Percentiles rank a stretch among this genome's conserved stretches.
Evolutionary conservation across 148 eudicot genomes (phyloP).

Genomic region (Pouteria glomerata): DNA sequence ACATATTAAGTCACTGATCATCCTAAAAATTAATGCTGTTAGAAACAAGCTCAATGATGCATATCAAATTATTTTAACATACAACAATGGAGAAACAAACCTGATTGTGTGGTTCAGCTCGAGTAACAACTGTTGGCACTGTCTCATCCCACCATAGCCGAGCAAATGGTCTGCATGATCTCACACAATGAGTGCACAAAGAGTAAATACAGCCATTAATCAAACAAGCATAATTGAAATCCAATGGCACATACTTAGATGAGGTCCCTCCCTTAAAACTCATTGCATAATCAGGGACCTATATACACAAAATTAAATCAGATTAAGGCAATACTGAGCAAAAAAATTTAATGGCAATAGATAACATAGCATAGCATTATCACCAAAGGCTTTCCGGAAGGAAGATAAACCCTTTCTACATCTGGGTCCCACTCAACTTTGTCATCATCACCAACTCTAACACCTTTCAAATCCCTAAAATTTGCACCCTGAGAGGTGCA

Average conservation of each 20-base stretch:
- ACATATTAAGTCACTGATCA: no score
- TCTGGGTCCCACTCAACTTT: constrained; percentile 62
- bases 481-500: constrained; percentile 75
- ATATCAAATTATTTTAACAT: no score
- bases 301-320: constrained; percentile 7
- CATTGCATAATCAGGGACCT: constrained; percentile 90
- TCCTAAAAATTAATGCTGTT: no score
- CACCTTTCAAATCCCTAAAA: constrained; percentile 67
- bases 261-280: constrained; percentile 53
- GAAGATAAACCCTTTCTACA: constrained; percentile 35
- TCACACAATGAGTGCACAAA: not conserved
- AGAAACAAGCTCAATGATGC: no score
- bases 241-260: constrained; percentile 48
- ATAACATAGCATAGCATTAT: not conserved
- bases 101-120: constrained; percentile 95
- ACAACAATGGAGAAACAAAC: constrained; percentile 15
- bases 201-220: not conserved
- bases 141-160: constrained; percentile 90
- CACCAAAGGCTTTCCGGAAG: constrained; percentile 80
- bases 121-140: constrained; percentile 71
- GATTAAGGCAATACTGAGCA: not conserved
- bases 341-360: not conserved
- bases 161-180: constrained; percentile 67
- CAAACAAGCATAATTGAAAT: not conserved
- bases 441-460: constrained; percentile 47